Evolutionary conservation across 352 stramenopile species (phyloP).

Genomic region (Elongisporangium prolatum): DNA sequence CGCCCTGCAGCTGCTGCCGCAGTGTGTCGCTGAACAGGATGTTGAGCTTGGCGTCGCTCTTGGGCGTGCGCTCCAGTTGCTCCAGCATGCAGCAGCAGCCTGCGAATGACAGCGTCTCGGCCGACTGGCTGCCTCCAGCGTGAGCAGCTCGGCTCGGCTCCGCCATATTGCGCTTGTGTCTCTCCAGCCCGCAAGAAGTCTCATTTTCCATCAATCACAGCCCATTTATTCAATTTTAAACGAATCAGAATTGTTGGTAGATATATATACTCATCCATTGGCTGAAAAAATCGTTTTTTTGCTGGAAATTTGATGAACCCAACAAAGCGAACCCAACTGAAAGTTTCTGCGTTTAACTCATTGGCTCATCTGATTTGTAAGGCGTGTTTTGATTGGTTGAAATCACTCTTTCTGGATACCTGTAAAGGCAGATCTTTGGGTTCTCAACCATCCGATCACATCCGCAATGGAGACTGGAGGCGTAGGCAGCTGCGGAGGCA

Average conservation of each 20-base stretch:
- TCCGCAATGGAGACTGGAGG: neutral
- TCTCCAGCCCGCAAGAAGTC: neutral
- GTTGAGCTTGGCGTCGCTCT: constrained; percentile 68
- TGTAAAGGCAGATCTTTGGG: neutral
- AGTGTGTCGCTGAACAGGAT: constrained; percentile 73
- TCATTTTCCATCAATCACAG: neutral
- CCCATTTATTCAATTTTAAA: neutral
- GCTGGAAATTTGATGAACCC: too few relatives aligned
- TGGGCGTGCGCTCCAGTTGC: constrained; percentile 57
- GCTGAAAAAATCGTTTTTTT: neutral
- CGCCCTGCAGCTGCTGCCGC: constrained; percentile 38
- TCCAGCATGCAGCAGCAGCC: constrained; percentile 73
- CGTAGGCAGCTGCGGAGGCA: constrained; percentile 9
- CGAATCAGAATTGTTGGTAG: neutral
- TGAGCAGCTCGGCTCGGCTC: neutral
- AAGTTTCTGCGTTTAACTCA: neutral
- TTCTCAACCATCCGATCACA: neutral
- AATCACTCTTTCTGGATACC: neutral
- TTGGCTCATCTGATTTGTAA: neutral
- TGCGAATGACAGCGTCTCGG: constrained; percentile 47
- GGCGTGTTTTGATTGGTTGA: neutral
- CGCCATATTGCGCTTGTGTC: neutral
- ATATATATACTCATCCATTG: too few relatives aligned
- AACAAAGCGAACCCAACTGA: neutral
- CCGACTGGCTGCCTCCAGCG: neutral